Conservation (phyloP, 139 green algal species). For the Haematococcus lacustris region DNA sequence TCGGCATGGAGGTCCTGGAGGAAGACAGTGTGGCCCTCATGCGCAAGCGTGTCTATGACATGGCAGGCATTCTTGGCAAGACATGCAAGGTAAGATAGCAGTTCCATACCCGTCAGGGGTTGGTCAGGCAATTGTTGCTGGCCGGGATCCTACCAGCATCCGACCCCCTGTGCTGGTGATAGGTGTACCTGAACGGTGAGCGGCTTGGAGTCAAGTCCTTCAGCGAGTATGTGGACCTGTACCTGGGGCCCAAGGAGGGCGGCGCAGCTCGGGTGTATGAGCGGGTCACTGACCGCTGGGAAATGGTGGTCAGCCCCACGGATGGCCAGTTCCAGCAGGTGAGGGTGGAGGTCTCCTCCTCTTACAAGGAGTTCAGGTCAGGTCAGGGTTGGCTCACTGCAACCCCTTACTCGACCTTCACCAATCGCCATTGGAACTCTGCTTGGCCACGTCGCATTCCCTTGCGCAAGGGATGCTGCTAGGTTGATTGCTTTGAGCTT, state of each 20-base stretch:
- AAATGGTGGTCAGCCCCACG: slow-evolving; percentile 79
- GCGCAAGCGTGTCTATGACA: slow-evolving; percentile 92
- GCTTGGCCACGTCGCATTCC: too few relatives aligned
- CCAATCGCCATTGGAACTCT: too few relatives aligned
- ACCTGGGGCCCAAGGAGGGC: slow-evolving; percentile 72
- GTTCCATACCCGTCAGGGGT: too few relatives aligned
- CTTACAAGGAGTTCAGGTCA: too few relatives aligned
- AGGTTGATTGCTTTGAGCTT: too few relatives aligned
- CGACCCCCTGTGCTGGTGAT: neutral
- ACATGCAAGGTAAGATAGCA: slow-evolving; percentile 88
- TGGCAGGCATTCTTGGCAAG: slow-evolving; percentile 91
- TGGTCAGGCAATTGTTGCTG: too few relatives aligned
- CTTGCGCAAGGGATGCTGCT: too few relatives aligned
- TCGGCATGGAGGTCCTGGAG: slow-evolving; percentile 85
- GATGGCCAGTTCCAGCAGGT: slow-evolving; percentile 92
- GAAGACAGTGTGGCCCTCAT: slow-evolving; percentile 84
- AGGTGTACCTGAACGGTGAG: slow-evolving; percentile 86
- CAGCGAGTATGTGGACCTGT: slow-evolving; percentile 90
- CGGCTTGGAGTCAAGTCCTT: slow-evolving; percentile 84
- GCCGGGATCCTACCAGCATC: neutral
- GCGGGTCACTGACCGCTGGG: slow-evolving; percentile 87
- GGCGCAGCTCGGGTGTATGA: slow-evolving; percentile 79
- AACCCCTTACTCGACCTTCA: too few relatives aligned
- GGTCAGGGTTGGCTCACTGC: too few relatives aligned
- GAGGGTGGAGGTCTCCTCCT: neutral